Conservation (phyloP, 257 asterid species). For the Fraxinus pennsylvanica region DNA sequence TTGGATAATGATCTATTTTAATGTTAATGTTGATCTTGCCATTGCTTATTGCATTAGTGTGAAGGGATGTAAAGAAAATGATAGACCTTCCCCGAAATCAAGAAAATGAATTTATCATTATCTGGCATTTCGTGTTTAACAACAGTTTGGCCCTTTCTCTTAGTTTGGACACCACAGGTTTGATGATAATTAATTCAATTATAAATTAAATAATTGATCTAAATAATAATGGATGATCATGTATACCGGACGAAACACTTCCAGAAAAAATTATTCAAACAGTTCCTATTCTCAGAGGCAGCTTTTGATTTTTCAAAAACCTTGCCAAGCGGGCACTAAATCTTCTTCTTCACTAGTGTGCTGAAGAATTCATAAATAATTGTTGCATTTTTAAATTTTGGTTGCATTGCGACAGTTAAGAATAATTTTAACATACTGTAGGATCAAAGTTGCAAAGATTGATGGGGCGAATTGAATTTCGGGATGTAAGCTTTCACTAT, state of each 20-base stretch:
- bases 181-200: background rate
- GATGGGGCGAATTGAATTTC: constrained; percentile 71
- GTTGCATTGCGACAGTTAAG: constrained; percentile 8
- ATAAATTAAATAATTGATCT: background rate
- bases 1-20: background rate
- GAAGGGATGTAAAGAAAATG: background rate
- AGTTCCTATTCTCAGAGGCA: too few relatives aligned
- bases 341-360: background rate
- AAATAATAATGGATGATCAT: background rate
- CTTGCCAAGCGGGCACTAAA: too few relatives aligned
- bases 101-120: background rate
- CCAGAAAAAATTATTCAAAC: too few relatives aligned
- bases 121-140: background rate
- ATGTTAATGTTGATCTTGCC: background rate
- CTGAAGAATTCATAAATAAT: constrained; percentile 15
- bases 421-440: constrained; percentile 34
- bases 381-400: background rate
- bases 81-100: background rate
- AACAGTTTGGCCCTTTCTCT: background rate
- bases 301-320: too few relatives aligned
- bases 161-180: background rate
- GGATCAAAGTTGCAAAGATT: constrained; percentile 70
- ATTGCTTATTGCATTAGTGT: background rate
- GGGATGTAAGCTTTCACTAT: constrained; percentile 66
- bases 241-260: too few relatives aligned